Base-by-base conservation (phyloP, 805 yeast genomes). In the Kodamaea hsintzibuensis region DNA sequence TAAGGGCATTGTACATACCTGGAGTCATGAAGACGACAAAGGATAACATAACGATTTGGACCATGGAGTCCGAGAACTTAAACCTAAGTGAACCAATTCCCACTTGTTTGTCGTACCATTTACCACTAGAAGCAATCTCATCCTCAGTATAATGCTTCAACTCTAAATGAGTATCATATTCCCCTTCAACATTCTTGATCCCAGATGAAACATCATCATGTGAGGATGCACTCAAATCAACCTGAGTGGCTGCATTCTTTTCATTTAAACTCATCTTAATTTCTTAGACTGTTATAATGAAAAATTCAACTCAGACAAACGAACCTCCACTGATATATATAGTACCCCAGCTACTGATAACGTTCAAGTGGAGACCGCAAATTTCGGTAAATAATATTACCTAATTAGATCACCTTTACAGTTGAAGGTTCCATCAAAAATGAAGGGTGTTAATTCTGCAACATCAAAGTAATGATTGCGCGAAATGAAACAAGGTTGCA, bases 1-100 rank as follows among this genome's bases (percentile, higher is more conserved):
- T 61, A 44, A 80, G 68, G 51, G 84, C 82, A 55, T 79, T 80
- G 67, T 65, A 80, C 78, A 78, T 77, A 50, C 83, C 83, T 0
- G 82, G 81, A n/a, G 81, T 73, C 70, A 79, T 67, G 62, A 80
- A 80, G 33, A 78, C 63, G 7, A 77, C 78, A 56, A 78, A 76
- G 6, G 82, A 68, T 58, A 79, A 67, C 70, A 80, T 65, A 25
- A 80, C 69, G 37, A 80, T 64, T 64, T 80, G 84, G 48, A 70
- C 67, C 62, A 67, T 66, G 46, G 76, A 64, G 56, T 68, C 62
- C 7, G 77, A 73, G 63, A 71, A 78, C 59, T 64, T 17, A 64
- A 55, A 18, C 63, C 56, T 2, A 55, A 51, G 33, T n/a, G 50
- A 35, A 13, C 47, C n/a, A 13, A 56, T 13, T 17, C 18, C 17